A percentile compares a stretch with the other conserved stretches of the same genome.
These are phyloP conservation scores for Capronia coronata DNA, from an alignment of 2,329 filamentous ascomycete genomes.

Conservation along the genomic window DNA sequence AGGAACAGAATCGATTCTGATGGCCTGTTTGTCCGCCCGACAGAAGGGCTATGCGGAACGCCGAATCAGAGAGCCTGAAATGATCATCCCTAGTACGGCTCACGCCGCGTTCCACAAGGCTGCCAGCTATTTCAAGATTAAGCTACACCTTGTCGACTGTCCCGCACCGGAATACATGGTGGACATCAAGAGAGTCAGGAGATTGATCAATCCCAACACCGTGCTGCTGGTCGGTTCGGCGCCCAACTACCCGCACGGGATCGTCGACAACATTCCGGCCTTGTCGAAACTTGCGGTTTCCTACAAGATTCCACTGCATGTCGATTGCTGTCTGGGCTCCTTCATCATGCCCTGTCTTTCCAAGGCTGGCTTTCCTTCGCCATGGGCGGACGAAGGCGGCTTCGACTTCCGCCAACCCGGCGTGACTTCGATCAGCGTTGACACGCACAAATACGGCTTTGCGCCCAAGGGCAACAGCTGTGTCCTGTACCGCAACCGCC, in stretches of 20 bases:
- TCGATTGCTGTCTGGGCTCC: slow-evolving; percentile 95
- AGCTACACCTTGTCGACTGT: slow-evolving; percentile 79
- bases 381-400: slow-evolving; percentile 59
- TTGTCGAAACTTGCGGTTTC: slow-evolving; percentile 76
- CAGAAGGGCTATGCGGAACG: slow-evolving; percentile 83
- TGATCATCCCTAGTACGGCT: slow-evolving; percentile 92
- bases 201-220: slow-evolving; percentile 90
- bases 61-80: slow-evolving; percentile 86
- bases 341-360: slow-evolving; percentile 90
- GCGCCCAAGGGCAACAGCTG: slow-evolving; percentile 96
- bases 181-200: slow-evolving; percentile 66
- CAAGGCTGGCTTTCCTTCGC: slow-evolving; percentile 70
- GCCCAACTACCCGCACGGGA: slow-evolving; percentile 96
- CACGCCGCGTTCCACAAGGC: slow-evolving; percentile 97
- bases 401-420: slow-evolving; percentile 94
- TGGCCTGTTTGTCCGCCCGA: slow-evolving; percentile 84
- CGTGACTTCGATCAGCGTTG: slow-evolving; percentile 90
- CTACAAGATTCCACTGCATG: slow-evolving; percentile 79
- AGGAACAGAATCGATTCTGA: slow-evolving; percentile 92
- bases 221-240: slow-evolving; percentile 88
- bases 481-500: slow-evolving; percentile 75
- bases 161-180: slow-evolving; percentile 82
- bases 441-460: slow-evolving; percentile 99
- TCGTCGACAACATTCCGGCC: slow-evolving; percentile 86
- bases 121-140: slow-evolving; percentile 93